Conservation (phyloP, 495 filamentous ascomycete species). For the Aspergillus coremiiformis region DNA sequence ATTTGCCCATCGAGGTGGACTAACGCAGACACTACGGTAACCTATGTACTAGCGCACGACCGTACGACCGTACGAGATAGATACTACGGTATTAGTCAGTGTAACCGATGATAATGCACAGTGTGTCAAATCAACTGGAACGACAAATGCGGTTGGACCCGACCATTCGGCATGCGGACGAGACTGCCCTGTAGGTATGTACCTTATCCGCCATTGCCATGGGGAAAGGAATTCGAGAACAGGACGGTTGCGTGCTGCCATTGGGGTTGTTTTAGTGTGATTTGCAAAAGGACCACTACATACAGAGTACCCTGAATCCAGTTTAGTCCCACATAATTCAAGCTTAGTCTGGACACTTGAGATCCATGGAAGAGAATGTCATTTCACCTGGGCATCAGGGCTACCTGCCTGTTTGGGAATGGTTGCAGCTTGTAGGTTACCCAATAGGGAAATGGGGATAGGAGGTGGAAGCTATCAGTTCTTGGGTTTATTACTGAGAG, state of each 20-base stretch:
- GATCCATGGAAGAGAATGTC: not conserved
- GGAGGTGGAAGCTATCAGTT: not conserved
- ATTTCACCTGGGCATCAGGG: too few relatives aligned
- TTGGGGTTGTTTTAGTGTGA: not conserved
- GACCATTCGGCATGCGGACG: not conserved
- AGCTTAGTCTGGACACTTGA: not conserved
- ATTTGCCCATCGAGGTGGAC: too few relatives aligned
- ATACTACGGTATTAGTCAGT: too few relatives aligned
- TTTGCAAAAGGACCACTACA: not conserved
- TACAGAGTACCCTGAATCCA: not conserved
- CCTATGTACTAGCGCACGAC: too few relatives aligned
- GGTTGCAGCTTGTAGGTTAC: not conserved
- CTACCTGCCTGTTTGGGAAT: not conserved
- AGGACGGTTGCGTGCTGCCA: too few relatives aligned
- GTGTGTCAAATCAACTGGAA: conserved; percentile 9
- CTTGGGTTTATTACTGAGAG: conserved; percentile 4
- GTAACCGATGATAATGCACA: conserved; percentile 6
- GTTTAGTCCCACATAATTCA: not conserved
- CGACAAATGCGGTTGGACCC: not conserved
- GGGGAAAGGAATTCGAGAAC: too few relatives aligned
- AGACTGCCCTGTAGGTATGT: too few relatives aligned
- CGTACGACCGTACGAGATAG: too few relatives aligned
- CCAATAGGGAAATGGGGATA: not conserved
- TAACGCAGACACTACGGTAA: conserved; percentile 4
- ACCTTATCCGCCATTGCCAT: too few relatives aligned